A percentile compares a stretch with the other conserved stretches of the same genome.
phyloP scores from a whole-genome alignment of 2,329 filamentous ascomycete genomes.

The Botryotinia globosa region DNA sequence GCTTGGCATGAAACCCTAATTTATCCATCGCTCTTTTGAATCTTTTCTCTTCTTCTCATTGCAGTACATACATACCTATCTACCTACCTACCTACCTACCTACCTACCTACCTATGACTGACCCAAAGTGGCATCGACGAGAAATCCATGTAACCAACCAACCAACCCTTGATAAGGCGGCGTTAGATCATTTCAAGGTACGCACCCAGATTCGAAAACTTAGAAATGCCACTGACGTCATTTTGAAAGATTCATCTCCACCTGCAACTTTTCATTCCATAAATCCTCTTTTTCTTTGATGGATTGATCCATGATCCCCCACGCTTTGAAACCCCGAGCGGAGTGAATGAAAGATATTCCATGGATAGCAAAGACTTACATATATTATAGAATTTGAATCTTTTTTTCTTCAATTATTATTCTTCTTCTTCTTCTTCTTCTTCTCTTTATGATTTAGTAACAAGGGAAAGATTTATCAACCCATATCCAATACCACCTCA shows the following conservation, averaged over 20 bases:
- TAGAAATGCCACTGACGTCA: slow-evolving; percentile 4
- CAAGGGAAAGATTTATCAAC: not conserved
- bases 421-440: too few species aligned
- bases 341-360: too few species aligned
- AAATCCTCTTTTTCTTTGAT: not conserved
- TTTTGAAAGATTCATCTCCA: not conserved
- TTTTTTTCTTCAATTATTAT: not conserved
- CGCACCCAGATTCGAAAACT: not conserved
- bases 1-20: not conserved
- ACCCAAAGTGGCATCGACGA: not conserved
- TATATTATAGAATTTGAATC: not conserved
- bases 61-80: too few species aligned
- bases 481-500: too few species aligned
- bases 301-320: too few species aligned
- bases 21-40: not conserved
- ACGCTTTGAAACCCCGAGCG: too few species aligned
- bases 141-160: too few species aligned
- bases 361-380: too few species aligned
- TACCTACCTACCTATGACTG: too few species aligned
- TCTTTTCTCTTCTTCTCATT: not conserved
- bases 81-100: too few species aligned
- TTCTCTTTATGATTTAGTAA: not conserved
- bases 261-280: not conserved
- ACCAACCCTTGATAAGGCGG: too few species aligned
- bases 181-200: slow-evolving; percentile 9